Base-by-base conservation (phyloP, 176 grass and related monocot genomes). In the Avena atlantica region DNA sequence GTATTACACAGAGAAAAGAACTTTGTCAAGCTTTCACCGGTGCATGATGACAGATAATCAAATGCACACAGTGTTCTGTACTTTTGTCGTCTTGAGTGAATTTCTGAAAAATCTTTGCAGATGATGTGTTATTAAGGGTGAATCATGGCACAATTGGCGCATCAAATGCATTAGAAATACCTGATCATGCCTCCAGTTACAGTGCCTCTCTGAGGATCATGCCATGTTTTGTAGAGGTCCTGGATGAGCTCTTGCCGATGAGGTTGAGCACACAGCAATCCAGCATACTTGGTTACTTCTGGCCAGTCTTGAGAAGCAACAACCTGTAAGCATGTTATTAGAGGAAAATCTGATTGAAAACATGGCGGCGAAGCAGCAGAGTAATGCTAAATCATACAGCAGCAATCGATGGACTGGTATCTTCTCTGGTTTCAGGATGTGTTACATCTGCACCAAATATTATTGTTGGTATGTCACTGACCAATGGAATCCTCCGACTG, bases 281-380 rank as follows among this genome's bases (percentile, higher is more conserved):
- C 90, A 71, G 93, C 93, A 79, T 94, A 94, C 49, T 92, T 94
- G 70, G 93, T 90, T 71, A 94, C 93, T 79, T 94, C 93, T 62
- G 93, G 90, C 93, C 93, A 94, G 73, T 92, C 93, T 90, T 94
- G 93, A 12, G 93, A 94, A 36, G 93, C 93, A 81, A 94, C 93
- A 86, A 94, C 93, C 93, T 94, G 75, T 37, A 87, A 63, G 49
- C 74, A 71, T 20, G 27, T 44, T 78, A 73, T 78, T 34, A 76
- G 21, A 70, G 65, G 23, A 53, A 75, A 31, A 17, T 53, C 7
- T 29, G 1, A 75, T 75, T 13, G 3, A 29, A 12, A 53, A 53
- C 51, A 24, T 56, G 27, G 34, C 53, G 66, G 64, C 48, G 65
- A 74, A 83, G 25, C 49, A 77, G 65, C 74, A 87, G 44, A 77